phyloP scores from a whole-genome alignment of 192 early-diverging fungal genomes.

The Backusella morwellensis region DNA sequence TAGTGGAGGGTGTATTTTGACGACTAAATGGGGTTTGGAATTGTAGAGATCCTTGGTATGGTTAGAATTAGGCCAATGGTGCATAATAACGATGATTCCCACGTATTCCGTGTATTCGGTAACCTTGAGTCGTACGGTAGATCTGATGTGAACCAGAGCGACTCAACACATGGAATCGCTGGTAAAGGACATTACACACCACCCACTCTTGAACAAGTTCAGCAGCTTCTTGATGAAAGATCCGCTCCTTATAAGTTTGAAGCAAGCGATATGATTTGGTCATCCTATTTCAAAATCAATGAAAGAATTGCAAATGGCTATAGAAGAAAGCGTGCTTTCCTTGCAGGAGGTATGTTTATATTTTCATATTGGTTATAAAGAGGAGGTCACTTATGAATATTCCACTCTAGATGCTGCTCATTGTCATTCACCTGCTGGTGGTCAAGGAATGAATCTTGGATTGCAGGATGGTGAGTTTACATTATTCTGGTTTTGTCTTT shows the following conservation, averaged over 20 bases:
- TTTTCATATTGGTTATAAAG: neutral
- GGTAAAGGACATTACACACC: neutral
- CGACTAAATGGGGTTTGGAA: neutral
- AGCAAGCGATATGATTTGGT: conserved; percentile 15
- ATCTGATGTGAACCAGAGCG: neutral
- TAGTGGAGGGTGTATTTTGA: neutral
- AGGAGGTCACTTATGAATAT: neutral
- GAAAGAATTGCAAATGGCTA: conserved; percentile 36
- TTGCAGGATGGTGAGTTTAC: conserved; percentile 38
- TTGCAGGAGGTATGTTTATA: conserved; percentile 28
- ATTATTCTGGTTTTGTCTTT: neutral
- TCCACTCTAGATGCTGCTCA: conserved; percentile 33
- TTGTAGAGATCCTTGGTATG: neutral
- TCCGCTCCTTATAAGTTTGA: neutral
- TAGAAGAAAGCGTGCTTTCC: conserved; percentile 26
- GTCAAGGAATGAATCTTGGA: conserved; percentile 45
- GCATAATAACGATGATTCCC: neutral
- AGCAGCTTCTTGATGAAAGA: conserved; percentile 4
- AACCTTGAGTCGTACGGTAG: neutral
- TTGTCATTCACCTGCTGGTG: conserved; percentile 37
- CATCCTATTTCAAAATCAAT: conserved; percentile 29
- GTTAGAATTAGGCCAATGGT: neutral
- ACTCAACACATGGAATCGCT: conserved; percentile 1
- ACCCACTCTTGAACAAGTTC: conserved; percentile 8
- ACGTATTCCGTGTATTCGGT: conserved; percentile 7